Evolutionary conservation across 2,329 filamentous ascomycete genomes (phyloP).

Genomic region (Oidium heveae): DNA sequence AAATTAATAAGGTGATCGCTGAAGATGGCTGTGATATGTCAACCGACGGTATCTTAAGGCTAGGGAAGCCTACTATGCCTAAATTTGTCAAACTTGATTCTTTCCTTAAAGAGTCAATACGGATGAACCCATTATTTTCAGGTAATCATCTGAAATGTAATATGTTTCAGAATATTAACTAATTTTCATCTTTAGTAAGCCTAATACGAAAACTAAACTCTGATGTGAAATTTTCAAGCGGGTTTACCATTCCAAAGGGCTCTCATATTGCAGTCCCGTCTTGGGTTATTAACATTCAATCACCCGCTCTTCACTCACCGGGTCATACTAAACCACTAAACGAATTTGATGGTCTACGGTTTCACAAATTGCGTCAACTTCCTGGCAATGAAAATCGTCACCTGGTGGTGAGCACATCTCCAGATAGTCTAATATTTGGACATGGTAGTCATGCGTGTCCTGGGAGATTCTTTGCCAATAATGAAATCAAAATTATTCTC

Average conservation of each 20-base stretch:
- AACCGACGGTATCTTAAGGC: neutral
- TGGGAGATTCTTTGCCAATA: constrained; percentile 18
- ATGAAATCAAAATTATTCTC: constrained; percentile 17
- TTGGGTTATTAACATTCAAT: neutral
- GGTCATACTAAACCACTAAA: neutral
- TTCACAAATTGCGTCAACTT: constrained; percentile 5
- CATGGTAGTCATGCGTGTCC: constrained; percentile 20
- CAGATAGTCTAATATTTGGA: constrained; percentile 15
- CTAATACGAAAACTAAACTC: neutral
- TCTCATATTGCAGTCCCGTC: neutral
- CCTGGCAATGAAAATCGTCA: constrained; percentile 9
- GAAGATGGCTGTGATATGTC: neutral
- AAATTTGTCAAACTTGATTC: neutral
- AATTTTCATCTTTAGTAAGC: neutral
- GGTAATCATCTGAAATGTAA: neutral
- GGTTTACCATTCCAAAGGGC: neutral
- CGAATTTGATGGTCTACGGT: constrained; percentile 4
- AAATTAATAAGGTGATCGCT: neutral
- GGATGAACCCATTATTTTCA: neutral
- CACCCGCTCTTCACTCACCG: neutral
- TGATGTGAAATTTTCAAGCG: neutral
- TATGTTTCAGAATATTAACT: neutral
- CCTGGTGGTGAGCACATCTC: constrained; percentile 16
- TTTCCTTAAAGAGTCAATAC: neutral
- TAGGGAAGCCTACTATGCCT: neutral